phyloP scores from a whole-genome alignment of 129 eudicot genomes.

The Calendula officinalis region DNA sequence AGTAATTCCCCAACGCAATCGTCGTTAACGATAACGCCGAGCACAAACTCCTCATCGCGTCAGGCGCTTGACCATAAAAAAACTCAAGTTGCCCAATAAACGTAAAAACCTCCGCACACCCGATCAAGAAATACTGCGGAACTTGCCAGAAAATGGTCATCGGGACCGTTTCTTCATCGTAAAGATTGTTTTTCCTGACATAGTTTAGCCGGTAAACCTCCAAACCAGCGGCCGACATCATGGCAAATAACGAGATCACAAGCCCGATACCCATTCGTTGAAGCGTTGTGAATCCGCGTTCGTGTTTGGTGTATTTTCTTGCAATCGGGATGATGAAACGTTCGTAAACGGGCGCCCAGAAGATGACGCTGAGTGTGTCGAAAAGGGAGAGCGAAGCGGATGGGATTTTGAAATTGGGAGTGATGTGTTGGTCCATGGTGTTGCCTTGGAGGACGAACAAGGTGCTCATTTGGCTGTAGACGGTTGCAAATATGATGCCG shows the following conservation, averaged over 20 bases:
- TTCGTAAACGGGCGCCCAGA: slow-evolving; percentile 80
- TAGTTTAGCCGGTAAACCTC: slow-evolving; percentile 56
- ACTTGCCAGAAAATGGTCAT: slow-evolving; percentile 76
- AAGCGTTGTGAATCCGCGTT: slow-evolving; percentile 75
- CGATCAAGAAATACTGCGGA: slow-evolving; percentile 68
- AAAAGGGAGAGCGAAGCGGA: slow-evolving; percentile 75
- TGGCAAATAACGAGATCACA: slow-evolving; percentile 56
- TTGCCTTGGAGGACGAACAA: slow-evolving; percentile 89
- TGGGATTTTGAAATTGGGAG: slow-evolving; percentile 68
- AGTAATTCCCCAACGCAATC: slow-evolving; percentile 48
- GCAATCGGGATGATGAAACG: slow-evolving; percentile 50
- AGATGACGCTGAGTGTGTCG: slow-evolving; percentile 79
- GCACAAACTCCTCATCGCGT: slow-evolving; percentile 70
- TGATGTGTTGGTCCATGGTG: slow-evolving; percentile 81
- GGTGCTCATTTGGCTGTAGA: slow-evolving; percentile 89
- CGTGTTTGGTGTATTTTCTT: slow-evolving; percentile 55
- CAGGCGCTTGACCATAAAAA: slow-evolving; percentile 77
- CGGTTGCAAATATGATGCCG: slow-evolving; percentile 65
- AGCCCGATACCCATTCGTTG: slow-evolving; percentile 93
- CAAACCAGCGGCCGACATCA: slow-evolving; percentile 58
- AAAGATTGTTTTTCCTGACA: slow-evolving; percentile 37
- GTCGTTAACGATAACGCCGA: slow-evolving; percentile 64
- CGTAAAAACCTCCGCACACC: slow-evolving; percentile 77
- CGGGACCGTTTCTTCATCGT: slow-evolving; percentile 48
- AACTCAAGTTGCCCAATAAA: slow-evolving; percentile 66